Conservation (phyloP, 2,329 filamentous ascomycete species). For the Ceratocystis diversiconidia region DNA sequence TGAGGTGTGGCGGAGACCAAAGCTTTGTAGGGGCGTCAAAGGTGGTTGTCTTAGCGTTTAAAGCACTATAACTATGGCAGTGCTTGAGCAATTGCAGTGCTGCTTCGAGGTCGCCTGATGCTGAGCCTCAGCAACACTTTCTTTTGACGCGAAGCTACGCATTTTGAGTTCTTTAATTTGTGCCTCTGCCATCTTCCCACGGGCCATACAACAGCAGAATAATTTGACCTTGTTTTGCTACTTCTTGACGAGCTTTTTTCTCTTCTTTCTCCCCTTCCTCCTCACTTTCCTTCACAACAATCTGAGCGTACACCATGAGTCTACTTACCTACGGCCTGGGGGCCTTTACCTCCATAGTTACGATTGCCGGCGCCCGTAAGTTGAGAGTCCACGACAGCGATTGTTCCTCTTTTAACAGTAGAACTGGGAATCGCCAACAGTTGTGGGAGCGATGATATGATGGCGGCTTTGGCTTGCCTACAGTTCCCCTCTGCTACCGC, state of each 20-base stretch:
- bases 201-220: not conserved
- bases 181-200: not conserved
- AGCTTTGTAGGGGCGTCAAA: not conserved
- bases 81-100: not conserved
- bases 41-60: not conserved
- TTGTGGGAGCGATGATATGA: not conserved
- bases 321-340: slow-evolving; percentile 55
- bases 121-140: not conserved
- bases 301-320: slow-evolving; percentile 44
- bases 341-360: slow-evolving; percentile 52
- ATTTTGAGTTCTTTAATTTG: not conserved
- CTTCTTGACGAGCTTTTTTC: not conserved
- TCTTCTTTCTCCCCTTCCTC: not conserved
- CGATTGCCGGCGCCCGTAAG: slow-evolving; percentile 68
- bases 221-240: slow-evolving; percentile 1
- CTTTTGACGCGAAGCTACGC: not conserved
- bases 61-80: not conserved
- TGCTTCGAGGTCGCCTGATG: not conserved
- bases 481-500: not conserved
- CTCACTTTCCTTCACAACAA: not conserved
- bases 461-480: not conserved
- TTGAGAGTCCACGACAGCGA: slow-evolving; percentile 20
- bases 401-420: not conserved
- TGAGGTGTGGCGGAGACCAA: not conserved
- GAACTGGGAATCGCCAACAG: not conserved